These are phyloP conservation scores for Craspedostauros australis DNA, from an alignment of 108 stramenopile species.

Conservation along the genomic window DNA sequence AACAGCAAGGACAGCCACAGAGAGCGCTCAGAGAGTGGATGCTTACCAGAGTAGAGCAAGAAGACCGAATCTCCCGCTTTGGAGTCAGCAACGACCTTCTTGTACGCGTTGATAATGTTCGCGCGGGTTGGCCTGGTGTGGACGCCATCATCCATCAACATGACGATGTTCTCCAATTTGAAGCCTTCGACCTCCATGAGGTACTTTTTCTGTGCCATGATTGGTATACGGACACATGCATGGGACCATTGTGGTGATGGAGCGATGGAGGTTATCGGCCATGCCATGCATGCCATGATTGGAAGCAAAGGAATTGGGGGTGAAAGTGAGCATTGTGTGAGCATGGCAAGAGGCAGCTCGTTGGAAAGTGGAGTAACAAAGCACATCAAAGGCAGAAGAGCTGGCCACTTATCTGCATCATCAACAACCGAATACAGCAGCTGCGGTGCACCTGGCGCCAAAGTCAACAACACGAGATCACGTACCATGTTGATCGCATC, in stretches of 20 bases:
- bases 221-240: constrained; percentile 23
- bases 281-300: background rate
- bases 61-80: constrained; percentile 45
- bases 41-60: constrained; percentile 50
- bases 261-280: background rate
- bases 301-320: background rate
- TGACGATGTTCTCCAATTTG: constrained; percentile 40
- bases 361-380: no score
- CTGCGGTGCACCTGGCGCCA: no score
- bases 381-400: no score
- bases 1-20: constrained; percentile 27
- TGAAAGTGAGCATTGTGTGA: no score
- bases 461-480: background rate
- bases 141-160: constrained; percentile 69
- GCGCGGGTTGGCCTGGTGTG: constrained; percentile 35
- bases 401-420: no score
- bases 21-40: no score
- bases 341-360: no score
- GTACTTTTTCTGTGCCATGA: constrained; percentile 57
- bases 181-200: constrained; percentile 62
- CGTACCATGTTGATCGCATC: constrained; percentile 43
- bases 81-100: constrained; percentile 27
- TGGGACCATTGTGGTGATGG: constrained; percentile 25
- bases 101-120: constrained; percentile 62
- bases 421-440: no score